Evolutionary conservation across 305 asterid genomes (phyloP).

Genomic region (Coffea humblotiana): DNA sequence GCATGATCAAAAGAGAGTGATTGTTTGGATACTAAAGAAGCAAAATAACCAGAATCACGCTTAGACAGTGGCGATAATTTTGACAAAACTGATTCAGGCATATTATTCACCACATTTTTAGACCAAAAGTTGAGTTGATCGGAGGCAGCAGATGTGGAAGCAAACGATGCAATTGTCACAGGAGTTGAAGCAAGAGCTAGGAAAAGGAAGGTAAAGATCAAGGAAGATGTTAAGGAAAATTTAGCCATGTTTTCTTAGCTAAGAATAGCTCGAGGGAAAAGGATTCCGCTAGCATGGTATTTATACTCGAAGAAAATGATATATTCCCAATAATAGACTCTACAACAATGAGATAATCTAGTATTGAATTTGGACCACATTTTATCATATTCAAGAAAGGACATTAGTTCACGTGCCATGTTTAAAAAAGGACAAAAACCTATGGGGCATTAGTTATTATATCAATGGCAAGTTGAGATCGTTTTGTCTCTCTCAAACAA

Average conservation of each 20-base stretch:
- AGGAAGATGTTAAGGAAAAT: not conserved
- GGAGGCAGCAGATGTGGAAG: conserved; percentile 12
- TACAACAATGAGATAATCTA: too few species aligned
- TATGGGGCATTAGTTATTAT: too few species aligned
- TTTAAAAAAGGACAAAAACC: too few species aligned
- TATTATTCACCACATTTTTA: not conserved
- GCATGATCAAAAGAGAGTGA: conserved; percentile 10
- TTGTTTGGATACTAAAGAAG: conserved; percentile 10
- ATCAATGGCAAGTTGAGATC: too few species aligned
- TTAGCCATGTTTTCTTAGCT: not conserved
- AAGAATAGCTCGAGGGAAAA: not conserved
- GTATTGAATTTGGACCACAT: too few species aligned
- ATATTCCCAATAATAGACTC: too few species aligned
- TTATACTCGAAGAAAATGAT: not conserved
- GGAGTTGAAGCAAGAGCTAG: not conserved
- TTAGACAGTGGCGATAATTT: conserved; percentile 17
- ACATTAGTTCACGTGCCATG: too few species aligned
- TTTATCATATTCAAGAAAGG: too few species aligned
- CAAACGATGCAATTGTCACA: not conserved
- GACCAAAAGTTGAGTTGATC: conserved; percentile 14
- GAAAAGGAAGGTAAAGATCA: not conserved
- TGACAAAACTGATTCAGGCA: conserved; percentile 13
- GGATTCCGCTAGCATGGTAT: not conserved
- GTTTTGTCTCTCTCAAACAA: too few species aligned
- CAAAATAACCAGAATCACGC: conserved; percentile 1